Conservation (phyloP, 2,329 filamentous ascomycete species). For the Alternaria brassicae region DNA sequence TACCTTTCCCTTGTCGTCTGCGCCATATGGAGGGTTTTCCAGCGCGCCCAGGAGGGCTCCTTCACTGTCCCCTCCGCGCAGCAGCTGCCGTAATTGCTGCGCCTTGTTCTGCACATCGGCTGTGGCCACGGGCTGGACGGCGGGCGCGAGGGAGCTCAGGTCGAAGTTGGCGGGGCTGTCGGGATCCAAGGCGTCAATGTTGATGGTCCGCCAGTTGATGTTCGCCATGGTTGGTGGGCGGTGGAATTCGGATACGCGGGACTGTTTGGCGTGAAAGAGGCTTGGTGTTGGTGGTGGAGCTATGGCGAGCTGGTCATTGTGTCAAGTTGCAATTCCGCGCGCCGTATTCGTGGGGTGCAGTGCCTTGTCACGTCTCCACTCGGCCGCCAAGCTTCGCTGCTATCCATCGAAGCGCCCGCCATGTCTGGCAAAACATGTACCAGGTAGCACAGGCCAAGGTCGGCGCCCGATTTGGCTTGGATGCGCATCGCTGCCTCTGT, state of each 20-base stretch:
- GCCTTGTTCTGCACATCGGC: conserved; percentile 79
- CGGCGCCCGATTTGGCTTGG: conserved; percentile 35
- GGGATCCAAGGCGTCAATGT: conserved; percentile 89
- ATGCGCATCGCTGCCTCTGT: conserved; percentile 34
- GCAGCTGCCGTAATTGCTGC: conserved; percentile 83
- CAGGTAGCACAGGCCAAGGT: conserved; percentile 48
- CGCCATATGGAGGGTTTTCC: conserved; percentile 79
- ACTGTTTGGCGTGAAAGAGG: neutral
- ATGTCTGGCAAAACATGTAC: conserved; percentile 28
- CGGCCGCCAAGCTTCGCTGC: conserved; percentile 35
- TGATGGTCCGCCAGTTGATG: conserved; percentile 83
- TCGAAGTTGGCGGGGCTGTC: conserved; percentile 94
- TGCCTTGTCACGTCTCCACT: conserved; percentile 32
- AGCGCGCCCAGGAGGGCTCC: conserved; percentile 84
- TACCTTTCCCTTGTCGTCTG: conserved; percentile 62
- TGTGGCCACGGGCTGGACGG: conserved; percentile 75
- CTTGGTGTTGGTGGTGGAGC: conserved; percentile 25
- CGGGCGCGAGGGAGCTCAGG: conserved; percentile 79
- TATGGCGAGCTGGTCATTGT: conserved; percentile 25
- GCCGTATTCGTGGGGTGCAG: conserved; percentile 38
- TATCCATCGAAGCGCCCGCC: conserved; percentile 31
- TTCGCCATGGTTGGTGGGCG: conserved; percentile 50
- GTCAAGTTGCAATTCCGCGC: conserved; percentile 29
- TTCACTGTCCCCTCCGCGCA: conserved; percentile 85
- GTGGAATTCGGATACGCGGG: neutral